Evolutionary conservation across 78 protist species (phyloP).

Genomic region (Chrysochromulina tobinii): DNA sequence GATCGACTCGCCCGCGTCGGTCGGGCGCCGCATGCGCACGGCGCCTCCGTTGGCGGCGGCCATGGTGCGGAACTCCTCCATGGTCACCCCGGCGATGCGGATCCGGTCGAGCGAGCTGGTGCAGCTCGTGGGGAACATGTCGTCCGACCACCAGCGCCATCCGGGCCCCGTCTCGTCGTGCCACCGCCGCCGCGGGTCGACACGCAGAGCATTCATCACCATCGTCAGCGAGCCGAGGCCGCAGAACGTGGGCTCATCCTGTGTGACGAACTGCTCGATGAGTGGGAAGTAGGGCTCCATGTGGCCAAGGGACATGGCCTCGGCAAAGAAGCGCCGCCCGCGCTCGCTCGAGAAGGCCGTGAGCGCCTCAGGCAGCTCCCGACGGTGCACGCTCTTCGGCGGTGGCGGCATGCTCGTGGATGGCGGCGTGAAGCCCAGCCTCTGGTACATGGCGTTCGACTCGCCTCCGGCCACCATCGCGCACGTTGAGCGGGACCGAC

Average conservation of each 20-base stretch:
- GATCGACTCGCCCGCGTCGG: too few relatives aligned
- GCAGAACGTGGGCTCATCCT: slow-evolving; percentile 60
- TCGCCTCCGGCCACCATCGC: too few relatives aligned
- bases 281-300: slow-evolving; percentile 25
- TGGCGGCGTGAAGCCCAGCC: too few relatives aligned
- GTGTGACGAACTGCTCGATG: slow-evolving; percentile 46
- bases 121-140: not conserved
- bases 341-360: not conserved
- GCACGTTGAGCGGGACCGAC: too few relatives aligned
- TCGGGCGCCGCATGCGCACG: too few relatives aligned
- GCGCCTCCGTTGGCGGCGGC: too few relatives aligned
- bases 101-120: not conserved
- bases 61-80: not conserved
- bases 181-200: slow-evolving; percentile 81
- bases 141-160: slow-evolving; percentile 79
- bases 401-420: too few relatives aligned
- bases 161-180: slow-evolving; percentile 62
- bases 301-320: not conserved
- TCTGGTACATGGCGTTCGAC: too few relatives aligned
- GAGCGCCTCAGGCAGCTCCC: not conserved
- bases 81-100: not conserved
- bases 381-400: not conserved
- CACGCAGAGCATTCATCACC: slow-evolving; percentile 79
- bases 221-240: slow-evolving; percentile 80
- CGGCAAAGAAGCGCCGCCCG: not conserved